A percentile compares a stretch with the other conserved stretches of the same genome.
Evolutionary conservation across 2,329 filamentous ascomycete genomes (phyloP).

Genomic region (Ceratocystiopsis brevicomis): DNA sequence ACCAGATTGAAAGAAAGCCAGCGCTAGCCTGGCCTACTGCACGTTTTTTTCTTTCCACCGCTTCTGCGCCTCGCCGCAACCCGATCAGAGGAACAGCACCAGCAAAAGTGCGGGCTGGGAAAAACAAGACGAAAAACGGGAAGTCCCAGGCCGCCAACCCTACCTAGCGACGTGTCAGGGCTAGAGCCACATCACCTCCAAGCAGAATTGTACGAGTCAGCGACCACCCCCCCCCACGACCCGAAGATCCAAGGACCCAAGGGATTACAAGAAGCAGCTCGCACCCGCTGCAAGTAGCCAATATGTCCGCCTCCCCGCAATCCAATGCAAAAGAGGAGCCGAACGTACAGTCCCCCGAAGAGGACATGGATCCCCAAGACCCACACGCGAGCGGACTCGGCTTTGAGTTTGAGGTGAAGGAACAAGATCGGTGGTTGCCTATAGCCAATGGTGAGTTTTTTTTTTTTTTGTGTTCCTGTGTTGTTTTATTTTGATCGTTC

Average conservation of each 20-base stretch:
- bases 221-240: slow-evolving; percentile 11
- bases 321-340: slow-evolving; percentile 90
- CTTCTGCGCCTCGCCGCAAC: slow-evolving; percentile 31
- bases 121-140: slow-evolving; percentile 10
- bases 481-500: background rate
- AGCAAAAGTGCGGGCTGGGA: too few species aligned
- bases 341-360: slow-evolving; percentile 80
- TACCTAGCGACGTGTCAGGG: slow-evolving; percentile 38
- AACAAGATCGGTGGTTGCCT: slow-evolving; percentile 97
- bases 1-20: too few species aligned
- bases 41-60: slow-evolving; percentile 12
- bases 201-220: slow-evolving; percentile 35
- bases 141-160: slow-evolving; percentile 14
- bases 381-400: slow-evolving; percentile 56
- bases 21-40: slow-evolving; percentile 16
- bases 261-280: slow-evolving; percentile 39
- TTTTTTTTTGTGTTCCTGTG: background rate
- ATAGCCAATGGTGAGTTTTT: slow-evolving; percentile 96
- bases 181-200: slow-evolving; percentile 40
- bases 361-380: slow-evolving; percentile 70
- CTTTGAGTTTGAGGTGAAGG: slow-evolving; percentile 97
- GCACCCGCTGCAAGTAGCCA: slow-evolving; percentile 50
- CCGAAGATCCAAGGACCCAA: slow-evolving; percentile 16
- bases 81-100: slow-evolving; percentile 8
- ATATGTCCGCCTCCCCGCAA: slow-evolving; percentile 79